Evolutionary conservation across 2,329 filamentous ascomycete genomes (phyloP).

Genomic region (Grosmannia huntii): DNA sequence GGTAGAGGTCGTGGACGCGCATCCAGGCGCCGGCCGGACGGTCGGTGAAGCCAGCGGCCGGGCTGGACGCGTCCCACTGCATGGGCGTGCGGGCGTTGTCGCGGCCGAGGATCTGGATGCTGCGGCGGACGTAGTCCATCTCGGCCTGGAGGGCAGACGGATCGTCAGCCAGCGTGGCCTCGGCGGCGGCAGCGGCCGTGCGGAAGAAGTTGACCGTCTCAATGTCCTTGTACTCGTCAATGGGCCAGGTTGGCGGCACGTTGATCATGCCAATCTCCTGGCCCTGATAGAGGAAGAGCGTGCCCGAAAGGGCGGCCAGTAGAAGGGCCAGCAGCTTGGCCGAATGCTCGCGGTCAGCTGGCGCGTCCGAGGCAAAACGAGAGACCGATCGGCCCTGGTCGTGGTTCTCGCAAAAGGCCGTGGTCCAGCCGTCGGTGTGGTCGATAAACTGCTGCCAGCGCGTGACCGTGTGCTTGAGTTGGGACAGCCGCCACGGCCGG

Average conservation of each 20-base stretch:
- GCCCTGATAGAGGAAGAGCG: conserved; percentile 46
- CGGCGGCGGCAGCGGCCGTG: conserved; percentile 13
- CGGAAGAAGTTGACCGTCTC: conserved; percentile 35
- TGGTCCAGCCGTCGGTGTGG: conserved; percentile 43
- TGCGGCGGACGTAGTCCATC: conserved; percentile 32
- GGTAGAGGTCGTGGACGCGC: conserved; percentile 45
- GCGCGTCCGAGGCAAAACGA: conserved; percentile 33
- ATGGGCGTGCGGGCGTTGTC: conserved; percentile 58
- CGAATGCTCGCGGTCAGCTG: conserved; percentile 26
- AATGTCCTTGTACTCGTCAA: conserved; percentile 35
- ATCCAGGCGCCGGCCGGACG: conserved; percentile 40
- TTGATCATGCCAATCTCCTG: conserved; percentile 50
- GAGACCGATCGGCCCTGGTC: conserved; percentile 45
- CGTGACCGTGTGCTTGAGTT: conserved; percentile 28
- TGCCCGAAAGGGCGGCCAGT: conserved; percentile 34
- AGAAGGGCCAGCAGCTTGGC: conserved; percentile 43
- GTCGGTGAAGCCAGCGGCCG: conserved; percentile 49
- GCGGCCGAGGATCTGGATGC: conserved; percentile 45
- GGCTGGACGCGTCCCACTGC: conserved; percentile 42
- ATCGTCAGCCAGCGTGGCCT: conserved; percentile 11
- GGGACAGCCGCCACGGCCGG: conserved; percentile 31
- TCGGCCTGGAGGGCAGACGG: conserved; percentile 26
- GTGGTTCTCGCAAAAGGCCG: conserved; percentile 51
- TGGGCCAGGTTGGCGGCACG: conserved; percentile 32
- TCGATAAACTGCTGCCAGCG: conserved; percentile 39